Percentiles rank a stretch among this genome's conserved stretches.
Conservation (phyloP, 805 yeast species). For the Schizosaccharomyces osmophilus region DNA sequence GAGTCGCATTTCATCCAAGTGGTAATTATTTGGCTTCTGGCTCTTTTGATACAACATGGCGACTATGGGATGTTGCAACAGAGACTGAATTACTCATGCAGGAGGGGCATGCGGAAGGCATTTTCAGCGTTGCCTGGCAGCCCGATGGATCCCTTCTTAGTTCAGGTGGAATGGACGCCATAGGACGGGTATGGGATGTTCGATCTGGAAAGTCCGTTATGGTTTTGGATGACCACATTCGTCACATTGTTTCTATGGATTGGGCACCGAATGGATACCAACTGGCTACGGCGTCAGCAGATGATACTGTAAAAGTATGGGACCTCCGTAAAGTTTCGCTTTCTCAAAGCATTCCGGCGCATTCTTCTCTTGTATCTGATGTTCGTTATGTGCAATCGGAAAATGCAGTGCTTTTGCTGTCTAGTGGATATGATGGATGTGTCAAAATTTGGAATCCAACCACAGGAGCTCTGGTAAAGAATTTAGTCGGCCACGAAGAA, state of each 20-base stretch:
- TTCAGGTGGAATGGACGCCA: slow-evolving; percentile 57
- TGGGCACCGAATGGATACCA: slow-evolving; percentile 60
- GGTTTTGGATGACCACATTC: slow-evolving; percentile 39
- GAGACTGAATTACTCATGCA: slow-evolving; percentile 34
- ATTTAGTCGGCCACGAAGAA: slow-evolving; percentile 35
- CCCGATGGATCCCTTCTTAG: slow-evolving; percentile 51
- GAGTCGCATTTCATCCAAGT: slow-evolving; percentile 40
- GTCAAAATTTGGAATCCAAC: slow-evolving; percentile 43
- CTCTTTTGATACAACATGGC: slow-evolving; percentile 72
- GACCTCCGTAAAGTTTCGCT: slow-evolving; percentile 37
- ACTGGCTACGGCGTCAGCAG: slow-evolving; percentile 65
- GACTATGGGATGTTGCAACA: slow-evolving; percentile 50
- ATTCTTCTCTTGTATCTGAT: slow-evolving; percentile 44
- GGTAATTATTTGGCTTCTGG: slow-evolving; percentile 36
- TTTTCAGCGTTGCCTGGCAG: slow-evolving; percentile 37
- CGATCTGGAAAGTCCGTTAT: slow-evolving; percentile 46
- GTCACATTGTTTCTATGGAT: slow-evolving; percentile 42
- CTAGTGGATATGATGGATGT: slow-evolving; percentile 48
- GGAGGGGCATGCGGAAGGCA: slow-evolving; percentile 67
- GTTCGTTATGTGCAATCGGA: slow-evolving; percentile 23
- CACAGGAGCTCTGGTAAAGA: slow-evolving; percentile 35
- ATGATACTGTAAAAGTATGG: slow-evolving; percentile 62
- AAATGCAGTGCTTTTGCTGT: slow-evolving; percentile 20
- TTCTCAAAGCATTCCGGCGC: slow-evolving; percentile 39
- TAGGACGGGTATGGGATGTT: slow-evolving; percentile 62